Base-by-base conservation (phyloP, 495 filamentous ascomycete genomes). In the Penicillium angulare region DNA sequence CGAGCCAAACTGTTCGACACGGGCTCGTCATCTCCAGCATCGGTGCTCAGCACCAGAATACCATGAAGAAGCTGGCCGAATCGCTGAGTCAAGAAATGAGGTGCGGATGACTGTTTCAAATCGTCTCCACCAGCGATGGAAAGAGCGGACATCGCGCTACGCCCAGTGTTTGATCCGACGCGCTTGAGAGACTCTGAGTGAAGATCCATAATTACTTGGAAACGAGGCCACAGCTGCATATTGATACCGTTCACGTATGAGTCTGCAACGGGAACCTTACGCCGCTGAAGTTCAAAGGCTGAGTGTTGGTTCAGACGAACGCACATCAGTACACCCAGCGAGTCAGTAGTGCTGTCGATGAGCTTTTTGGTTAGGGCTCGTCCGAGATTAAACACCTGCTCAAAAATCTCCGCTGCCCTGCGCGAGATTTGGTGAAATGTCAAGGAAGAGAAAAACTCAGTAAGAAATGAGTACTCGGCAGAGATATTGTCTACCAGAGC, bases 151-250 rank as follows among this genome's bases (percentile, higher is more conserved):
- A 78, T 57, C 45, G 84, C 65, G 65, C 79, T 65, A 59, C 80
- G 67, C 35, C 73, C 71, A 22, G 79, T 73, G 9, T 79, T 73
- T 7, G 77, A 63, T 10, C 82, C 77, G 42, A 78, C 73, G 33
- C 77, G 77, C 34, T 84, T 85, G 17, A 97, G 77, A 9, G 88
- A 92, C 33, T 96, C 89, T 69, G 86, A 86, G 63, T 97, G 93
- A n/a, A 83, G 76, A 58, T 95, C 90, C 85, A 97, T 95, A 60
- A 93, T 83, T 18, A 86, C 79, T 71, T 97, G 95, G 63, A 98
- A 89, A 23, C 91, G 86, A 4, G 93, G 93, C 93, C 93, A 98
- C 5, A 98, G 83, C 7, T 89, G 83, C 92, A 98, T 97, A 56
- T 86, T 87, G 18, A 90, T 93, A 15, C 85, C 91, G 66, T 97